Conservation (phyloP, 192 early-diverging fungal genomes). For the Backusella psychrophila region DNA sequence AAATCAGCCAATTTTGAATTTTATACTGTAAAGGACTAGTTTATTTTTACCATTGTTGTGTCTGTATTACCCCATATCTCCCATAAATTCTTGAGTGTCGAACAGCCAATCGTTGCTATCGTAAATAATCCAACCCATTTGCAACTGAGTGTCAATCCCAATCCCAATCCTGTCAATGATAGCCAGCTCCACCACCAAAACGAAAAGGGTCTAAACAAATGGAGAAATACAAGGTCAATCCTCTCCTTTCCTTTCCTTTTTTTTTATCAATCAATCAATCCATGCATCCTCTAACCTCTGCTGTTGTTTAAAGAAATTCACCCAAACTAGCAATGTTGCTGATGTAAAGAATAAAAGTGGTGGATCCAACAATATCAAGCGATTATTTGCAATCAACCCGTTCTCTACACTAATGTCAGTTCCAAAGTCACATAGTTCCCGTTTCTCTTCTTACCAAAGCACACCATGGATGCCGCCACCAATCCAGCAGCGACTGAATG, state of each 20-base stretch:
- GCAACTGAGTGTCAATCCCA: slow-evolving; percentile 75
- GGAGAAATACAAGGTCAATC: no score
- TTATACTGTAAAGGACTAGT: no score
- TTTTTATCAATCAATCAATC: neutral
- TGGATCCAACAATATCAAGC: slow-evolving; percentile 89
- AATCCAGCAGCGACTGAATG: slow-evolving; percentile 70
- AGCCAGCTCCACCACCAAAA: slow-evolving; percentile 88
- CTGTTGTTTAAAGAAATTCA: slow-evolving; percentile 75
- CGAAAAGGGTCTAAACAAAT: slow-evolving; percentile 58
- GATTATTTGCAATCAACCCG: slow-evolving; percentile 83
- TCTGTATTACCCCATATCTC: slow-evolving; percentile 71
- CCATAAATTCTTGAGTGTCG: slow-evolving; percentile 88
- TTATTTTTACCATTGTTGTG: slow-evolving; percentile 32
- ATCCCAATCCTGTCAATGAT: slow-evolving; percentile 73
- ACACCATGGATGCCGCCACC: slow-evolving; percentile 76
- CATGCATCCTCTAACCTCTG: neutral
- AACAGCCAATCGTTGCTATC: slow-evolving; percentile 84
- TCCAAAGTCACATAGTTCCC: neutral
- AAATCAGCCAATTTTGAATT: no score
- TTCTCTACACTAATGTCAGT: slow-evolving; percentile 59
- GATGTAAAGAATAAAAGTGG: slow-evolving; percentile 89
- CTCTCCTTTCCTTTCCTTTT: neutral
- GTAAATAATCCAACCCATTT: slow-evolving; percentile 98
- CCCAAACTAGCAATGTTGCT: slow-evolving; percentile 78
- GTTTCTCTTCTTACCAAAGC: slow-evolving; percentile 63